Conservation (phyloP, 257 asterid genomes). For the Ballota nigra region DNA sequence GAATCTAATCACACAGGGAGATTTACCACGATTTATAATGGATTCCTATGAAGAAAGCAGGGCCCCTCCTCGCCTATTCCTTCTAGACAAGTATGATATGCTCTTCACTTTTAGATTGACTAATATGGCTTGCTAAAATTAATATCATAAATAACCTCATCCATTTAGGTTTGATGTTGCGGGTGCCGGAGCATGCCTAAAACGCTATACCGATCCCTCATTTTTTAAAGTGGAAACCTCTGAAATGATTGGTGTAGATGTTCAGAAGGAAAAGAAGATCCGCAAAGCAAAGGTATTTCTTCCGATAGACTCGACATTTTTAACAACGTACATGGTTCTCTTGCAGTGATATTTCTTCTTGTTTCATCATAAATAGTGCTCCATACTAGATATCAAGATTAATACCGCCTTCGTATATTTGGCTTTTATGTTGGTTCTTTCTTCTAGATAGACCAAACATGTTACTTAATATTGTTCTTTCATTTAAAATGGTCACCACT, state of each 20-base stretch:
- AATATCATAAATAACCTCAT: constrained; percentile 9
- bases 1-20: constrained; percentile 68
- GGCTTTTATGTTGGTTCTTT: background rate
- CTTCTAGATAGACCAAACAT: background rate
- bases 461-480: background rate
- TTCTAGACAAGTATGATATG: constrained; percentile 82
- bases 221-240: constrained; percentile 64
- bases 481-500: background rate
- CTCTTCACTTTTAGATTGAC: constrained; percentile 17
- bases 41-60: constrained; percentile 97
- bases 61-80: constrained; percentile 95
- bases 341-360: background rate
- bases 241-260: constrained; percentile 41
- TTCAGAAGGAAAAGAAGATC: constrained; percentile 69
- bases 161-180: constrained; percentile 83
- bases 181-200: constrained; percentile 96
- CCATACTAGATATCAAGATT: background rate
- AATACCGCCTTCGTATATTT: background rate
- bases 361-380: background rate
- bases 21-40: constrained; percentile 88
- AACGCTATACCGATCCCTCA: constrained; percentile 97
- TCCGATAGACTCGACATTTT: constrained; percentile 7
- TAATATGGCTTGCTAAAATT: background rate
- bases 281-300: constrained; percentile 75
- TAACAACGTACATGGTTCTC: background rate